These are phyloP conservation scores for Punica granatum DNA, from an alignment of 345 rosid species.

Conservation along the genomic window DNA sequence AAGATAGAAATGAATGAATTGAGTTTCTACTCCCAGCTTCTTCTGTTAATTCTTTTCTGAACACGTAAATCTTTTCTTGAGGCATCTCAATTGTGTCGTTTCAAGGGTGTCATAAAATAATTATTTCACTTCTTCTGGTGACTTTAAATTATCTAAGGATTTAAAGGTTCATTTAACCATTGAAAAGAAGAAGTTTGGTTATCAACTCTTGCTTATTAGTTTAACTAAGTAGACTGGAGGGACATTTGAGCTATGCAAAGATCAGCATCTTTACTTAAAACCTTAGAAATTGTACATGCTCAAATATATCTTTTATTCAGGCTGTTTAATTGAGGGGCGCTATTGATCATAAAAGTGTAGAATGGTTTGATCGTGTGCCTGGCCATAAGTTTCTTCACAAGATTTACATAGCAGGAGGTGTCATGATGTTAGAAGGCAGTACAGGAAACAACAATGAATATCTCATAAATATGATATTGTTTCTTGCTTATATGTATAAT, in stretches of 20 bases:
- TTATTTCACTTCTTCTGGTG: neutral
- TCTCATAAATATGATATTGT: no score
- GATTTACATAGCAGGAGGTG: neutral
- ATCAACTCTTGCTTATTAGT: neutral
- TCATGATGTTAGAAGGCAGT: neutral
- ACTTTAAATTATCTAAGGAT: neutral
- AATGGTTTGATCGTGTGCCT: neutral
- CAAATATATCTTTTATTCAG: neutral
- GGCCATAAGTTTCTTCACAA: neutral
- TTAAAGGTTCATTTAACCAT: no score
- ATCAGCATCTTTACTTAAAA: no score
- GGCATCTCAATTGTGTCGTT: neutral
- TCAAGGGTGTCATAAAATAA: neutral
- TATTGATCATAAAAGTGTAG: neutral
- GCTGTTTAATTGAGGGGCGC: no score
- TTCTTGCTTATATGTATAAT: no score
- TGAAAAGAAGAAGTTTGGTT: neutral
- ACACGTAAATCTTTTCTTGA: neutral
- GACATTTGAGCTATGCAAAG: neutral
- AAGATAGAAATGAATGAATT: neutral
- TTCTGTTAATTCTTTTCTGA: neutral
- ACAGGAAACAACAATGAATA: no score
- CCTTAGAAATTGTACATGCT: no score
- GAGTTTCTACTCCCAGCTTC: neutral
- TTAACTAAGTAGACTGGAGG: neutral